Evolutionary conservation across 306 rosid genomes (phyloP), one percentile per base, ranked within the genome.

Genomic region (Citrullus mucosospermus): DNA sequence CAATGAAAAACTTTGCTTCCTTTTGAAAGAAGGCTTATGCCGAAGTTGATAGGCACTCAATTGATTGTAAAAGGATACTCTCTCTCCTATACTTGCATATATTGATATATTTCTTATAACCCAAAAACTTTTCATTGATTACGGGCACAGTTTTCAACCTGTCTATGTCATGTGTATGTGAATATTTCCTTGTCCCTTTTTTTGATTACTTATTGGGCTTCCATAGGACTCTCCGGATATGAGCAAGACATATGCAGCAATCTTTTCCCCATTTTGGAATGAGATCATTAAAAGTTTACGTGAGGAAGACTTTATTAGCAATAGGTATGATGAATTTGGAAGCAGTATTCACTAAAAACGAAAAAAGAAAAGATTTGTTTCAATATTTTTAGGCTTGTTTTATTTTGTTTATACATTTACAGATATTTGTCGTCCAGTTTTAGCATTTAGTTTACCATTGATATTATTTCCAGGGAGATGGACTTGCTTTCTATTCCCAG

Each of bases 241-340:
- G 85, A 86, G 85, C 87, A 94, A 95, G 89, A 79, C 68, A 58
- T 57, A 89, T 88, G 98, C 98, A 25, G 92, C 96, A 66, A 85
- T 78, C 55, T 95, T 95, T 83, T 90, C 98, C 72, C 98, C 97
- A 76, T 91, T 92, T 86, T 95, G 98, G 98, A 95, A 95, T 65
- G 97, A 95, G 85, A 92, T 95, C 81, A 89, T 95, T 75, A 95
- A 91, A 83, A 89, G 97, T 79, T 82, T 95, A 81, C 97, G 98
- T 0, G 98, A 95, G 86, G 98, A 95, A 83, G 98, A 95, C 87
- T 95, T 82, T 72, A 89, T 95, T 70, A 91, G 97, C 83, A 91
- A 92, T 76, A 88, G 98, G 98, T 95, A 70, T 55, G 85, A 60
- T 17, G 28, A 25, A 25, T 25, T 25, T 25, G 4, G 59, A 78